Percentiles rank a stretch among this genome's conserved stretches.
phyloP scores from a whole-genome alignment of 2,329 filamentous ascomycete genomes.

The Lecanosticta acicola region DNA sequence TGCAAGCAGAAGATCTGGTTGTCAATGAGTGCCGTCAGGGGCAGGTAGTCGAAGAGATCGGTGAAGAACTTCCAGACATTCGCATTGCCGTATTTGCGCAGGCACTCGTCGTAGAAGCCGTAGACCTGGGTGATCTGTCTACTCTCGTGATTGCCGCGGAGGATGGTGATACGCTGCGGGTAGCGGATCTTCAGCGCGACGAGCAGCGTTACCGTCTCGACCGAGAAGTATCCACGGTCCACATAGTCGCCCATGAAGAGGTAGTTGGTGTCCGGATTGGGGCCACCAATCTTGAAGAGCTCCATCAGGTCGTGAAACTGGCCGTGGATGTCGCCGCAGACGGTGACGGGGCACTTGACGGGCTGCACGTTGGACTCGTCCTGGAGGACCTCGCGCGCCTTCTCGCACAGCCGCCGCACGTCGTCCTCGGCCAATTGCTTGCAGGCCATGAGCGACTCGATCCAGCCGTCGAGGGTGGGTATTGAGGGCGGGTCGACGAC shows the following conservation, averaged over 20 bases:
- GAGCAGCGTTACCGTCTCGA: slow-evolving; percentile 94
- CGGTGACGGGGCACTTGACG: slow-evolving; percentile 98
- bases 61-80: slow-evolving; percentile 99
- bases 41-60: slow-evolving; percentile 97
- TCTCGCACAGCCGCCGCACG: slow-evolving; percentile 94
- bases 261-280: slow-evolving; percentile 98
- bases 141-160: slow-evolving; percentile 98
- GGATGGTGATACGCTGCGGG: slow-evolving; percentile 93
- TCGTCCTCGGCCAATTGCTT: slow-evolving; percentile 95
- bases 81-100: slow-evolving; percentile 97
- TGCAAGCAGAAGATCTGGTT: slow-evolving; percentile 99
- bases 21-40: slow-evolving; percentile 93
- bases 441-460: slow-evolving; percentile 96
- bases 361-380: slow-evolving; percentile 98
- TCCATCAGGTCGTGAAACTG: slow-evolving; percentile 99
- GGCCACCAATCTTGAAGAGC: slow-evolving; percentile 96
- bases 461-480: slow-evolving; percentile 93
- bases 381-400: slow-evolving; percentile 94
- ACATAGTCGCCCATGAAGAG: slow-evolving; percentile 99
- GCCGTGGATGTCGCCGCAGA: slow-evolving; percentile 97
- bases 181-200: slow-evolving; percentile 97
- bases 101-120: slow-evolving; percentile 98
- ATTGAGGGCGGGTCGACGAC: slow-evolving; percentile 85
- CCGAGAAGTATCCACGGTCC: slow-evolving; percentile 96
- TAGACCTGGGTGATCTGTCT: slow-evolving; percentile 99